Conservation (phyloP, 352 stramenopile genomes). For the Globisporangium ultimum region DNA sequence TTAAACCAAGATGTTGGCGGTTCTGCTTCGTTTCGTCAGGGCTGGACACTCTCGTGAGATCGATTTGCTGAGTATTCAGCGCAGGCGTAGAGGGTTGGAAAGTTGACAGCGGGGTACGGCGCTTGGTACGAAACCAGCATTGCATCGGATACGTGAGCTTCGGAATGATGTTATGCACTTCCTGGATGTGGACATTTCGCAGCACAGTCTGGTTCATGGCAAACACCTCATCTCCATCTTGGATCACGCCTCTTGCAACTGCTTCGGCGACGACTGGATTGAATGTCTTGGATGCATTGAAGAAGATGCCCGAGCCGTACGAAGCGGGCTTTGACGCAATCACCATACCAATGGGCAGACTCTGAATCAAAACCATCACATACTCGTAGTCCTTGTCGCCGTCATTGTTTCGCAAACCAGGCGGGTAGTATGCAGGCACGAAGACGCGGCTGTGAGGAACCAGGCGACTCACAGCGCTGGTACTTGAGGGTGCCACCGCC, state of each 20-base stretch:
- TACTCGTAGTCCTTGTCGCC: constrained; percentile 43
- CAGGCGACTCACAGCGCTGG: constrained; percentile 5
- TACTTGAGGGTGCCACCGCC: background rate
- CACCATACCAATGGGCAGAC: constrained; percentile 52
- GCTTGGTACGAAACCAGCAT: constrained; percentile 59
- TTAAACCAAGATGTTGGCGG: background rate
- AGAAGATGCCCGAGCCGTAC: constrained; percentile 19
- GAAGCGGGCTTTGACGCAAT: constrained; percentile 17
- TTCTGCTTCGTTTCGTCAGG: background rate
- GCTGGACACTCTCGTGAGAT: background rate
- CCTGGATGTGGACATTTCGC: constrained; percentile 19
- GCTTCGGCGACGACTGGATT: constrained; percentile 44
- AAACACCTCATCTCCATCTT: constrained; percentile 60
- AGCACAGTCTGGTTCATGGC: constrained; percentile 56
- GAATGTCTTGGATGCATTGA: constrained; percentile 22
- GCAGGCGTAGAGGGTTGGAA: background rate
- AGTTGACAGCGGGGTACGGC: constrained; percentile 7
- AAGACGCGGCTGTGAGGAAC: constrained; percentile 37
- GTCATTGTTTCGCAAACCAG: constrained; percentile 14
- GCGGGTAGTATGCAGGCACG: constrained; percentile 22
- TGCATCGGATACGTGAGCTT: constrained; percentile 33
- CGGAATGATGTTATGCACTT: constrained; percentile 34
- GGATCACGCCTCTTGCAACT: constrained; percentile 44
- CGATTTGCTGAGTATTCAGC: background rate
- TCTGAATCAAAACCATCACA: constrained; percentile 56